Base-by-base conservation (phyloP, 257 asterid species). In the Scutellaria galericulata region DNA sequence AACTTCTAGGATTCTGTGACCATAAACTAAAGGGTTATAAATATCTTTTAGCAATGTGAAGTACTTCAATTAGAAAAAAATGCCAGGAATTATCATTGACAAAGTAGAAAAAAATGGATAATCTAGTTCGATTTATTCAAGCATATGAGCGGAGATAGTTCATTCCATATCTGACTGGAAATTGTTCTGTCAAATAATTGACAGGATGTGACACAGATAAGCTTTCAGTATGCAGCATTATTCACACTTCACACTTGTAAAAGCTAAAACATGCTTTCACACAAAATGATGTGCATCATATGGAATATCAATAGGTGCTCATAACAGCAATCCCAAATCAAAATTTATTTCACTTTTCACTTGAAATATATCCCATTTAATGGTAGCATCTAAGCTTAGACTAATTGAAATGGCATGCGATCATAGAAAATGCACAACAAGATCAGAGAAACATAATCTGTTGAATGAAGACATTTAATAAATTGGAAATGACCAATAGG, bases 341-440 rank as follows among this genome's bases (percentile, higher is more conserved):
- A 48, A 71, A 48, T 7, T 56, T 20, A 31, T 18, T 50, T 20
- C 48, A 56, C 27, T 54, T 77, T 47, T 71, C 63, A 64, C 12
- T 39, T 65, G 35, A 48, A 62, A 53, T 64, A 45, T 9, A 69
- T 63, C 71, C 31, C 31, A 51, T 52, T 13, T 51, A 47, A 20
- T 45, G 58, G 18, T 61, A 50, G 35, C 47, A 75, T 46, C 57
- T 20, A 4, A 20, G 54, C 20, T 63, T 45, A 24, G n/a, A 53
- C 13, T 39, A 41, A 41, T 40, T 53, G 76, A 56, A 12, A 52
- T 48, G 20, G 27, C 8, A 68, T 41, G 18, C 12, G 42, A 54
- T 53, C 53, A 64, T 22, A 45, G 59, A 54, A 58, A 52, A 39
- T 27, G 66, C 41, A 55, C 9, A 48, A 18, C 15, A 31, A 41